A percentile compares a stretch with the other conserved stretches of the same genome.
phyloP scores from a whole-genome alignment of 2,329 filamentous ascomycete species.

The Phaeophleospora eucalypticola region DNA sequence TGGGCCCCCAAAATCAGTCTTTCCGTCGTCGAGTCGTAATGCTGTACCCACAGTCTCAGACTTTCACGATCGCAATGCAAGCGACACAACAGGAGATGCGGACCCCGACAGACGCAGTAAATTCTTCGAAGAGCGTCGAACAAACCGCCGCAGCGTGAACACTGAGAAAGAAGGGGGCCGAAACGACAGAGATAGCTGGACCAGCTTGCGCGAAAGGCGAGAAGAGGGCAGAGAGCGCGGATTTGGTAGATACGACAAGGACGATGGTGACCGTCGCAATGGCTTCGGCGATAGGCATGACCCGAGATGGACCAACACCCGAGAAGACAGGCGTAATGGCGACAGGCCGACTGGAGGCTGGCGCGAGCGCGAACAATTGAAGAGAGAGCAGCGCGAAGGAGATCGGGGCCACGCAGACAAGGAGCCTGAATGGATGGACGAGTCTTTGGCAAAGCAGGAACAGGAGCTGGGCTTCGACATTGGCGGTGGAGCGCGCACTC shows the following conservation, averaged over 20 bases:
- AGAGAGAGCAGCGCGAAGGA: constrained; percentile 33
- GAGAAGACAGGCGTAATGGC: constrained; percentile 37
- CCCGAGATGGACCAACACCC: constrained; percentile 52
- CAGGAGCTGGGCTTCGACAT: constrained; percentile 41
- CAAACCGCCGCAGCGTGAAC: constrained; percentile 37
- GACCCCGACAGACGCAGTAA: constrained; percentile 33
- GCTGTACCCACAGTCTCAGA: constrained; percentile 37
- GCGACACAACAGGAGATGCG: constrained; percentile 39
- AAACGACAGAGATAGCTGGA: constrained; percentile 68
- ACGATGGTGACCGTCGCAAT: constrained; percentile 58
- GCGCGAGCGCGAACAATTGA: constrained; percentile 42
- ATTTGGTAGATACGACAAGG: constrained; percentile 36
- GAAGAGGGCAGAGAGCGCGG: constrained; percentile 20
- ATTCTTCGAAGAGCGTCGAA: constrained; percentile 42
- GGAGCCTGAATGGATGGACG: constrained; percentile 83
- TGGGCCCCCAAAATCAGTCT: constrained; percentile 76
- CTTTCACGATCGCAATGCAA: constrained; percentile 16
- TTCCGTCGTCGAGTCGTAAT: constrained; percentile 72
- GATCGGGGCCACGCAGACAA: constrained; percentile 63
- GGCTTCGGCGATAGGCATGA: constrained; percentile 66
- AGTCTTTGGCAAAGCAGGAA: constrained; percentile 57
- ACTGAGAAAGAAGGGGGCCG: constrained; percentile 35
- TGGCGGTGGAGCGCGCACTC: constrained; percentile 55
- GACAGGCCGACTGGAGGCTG: constrained; percentile 55
- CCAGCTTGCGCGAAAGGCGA: constrained; percentile 64